phyloP scores from a whole-genome alignment of 2,329 filamentous ascomycete genomes.

The Ustulina deusta region DNA sequence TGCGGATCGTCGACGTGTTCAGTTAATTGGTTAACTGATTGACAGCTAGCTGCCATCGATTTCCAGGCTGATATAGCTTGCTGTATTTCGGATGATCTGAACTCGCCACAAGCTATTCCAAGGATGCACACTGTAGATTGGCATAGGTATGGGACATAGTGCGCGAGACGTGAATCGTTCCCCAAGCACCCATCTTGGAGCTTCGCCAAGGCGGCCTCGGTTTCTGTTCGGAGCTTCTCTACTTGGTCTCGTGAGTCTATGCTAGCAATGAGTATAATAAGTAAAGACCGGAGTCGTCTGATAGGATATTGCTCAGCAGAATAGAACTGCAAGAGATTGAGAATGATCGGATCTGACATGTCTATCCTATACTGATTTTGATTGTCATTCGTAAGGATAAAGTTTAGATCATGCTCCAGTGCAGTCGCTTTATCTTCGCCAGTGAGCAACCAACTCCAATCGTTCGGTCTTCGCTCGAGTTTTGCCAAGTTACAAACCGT shows the following conservation, averaged over 20 bases:
- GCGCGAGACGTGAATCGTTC: constrained; percentile 59
- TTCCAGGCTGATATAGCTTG: constrained; percentile 60
- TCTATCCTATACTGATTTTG: constrained; percentile 53
- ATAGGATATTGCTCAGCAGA: constrained; percentile 63
- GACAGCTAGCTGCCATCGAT: constrained; percentile 55
- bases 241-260: constrained; percentile 59
- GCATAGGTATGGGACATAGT: constrained; percentile 63
- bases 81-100: constrained; percentile 51
- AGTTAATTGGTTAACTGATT: constrained; percentile 57
- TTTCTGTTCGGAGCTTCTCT: constrained; percentile 55
- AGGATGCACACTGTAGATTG: constrained; percentile 60
- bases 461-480: constrained; percentile 66
- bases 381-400: constrained; percentile 56
- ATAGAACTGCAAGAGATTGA: constrained; percentile 63
- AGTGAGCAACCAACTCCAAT: constrained; percentile 66
- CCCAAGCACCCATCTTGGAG: constrained; percentile 55
- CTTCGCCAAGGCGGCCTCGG: constrained; percentile 54
- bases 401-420: constrained; percentile 70
- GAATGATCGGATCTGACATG: constrained; percentile 60
- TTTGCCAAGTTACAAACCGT: constrained; percentile 71
- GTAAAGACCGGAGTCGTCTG: constrained; percentile 63
- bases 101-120: constrained; percentile 56
- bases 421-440: constrained; percentile 67
- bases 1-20: constrained; percentile 62
- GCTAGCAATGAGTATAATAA: constrained; percentile 62